Evolutionary conservation across 208 protist genomes (phyloP).

Genomic region (Trypanosoma cruzi): DNA sequence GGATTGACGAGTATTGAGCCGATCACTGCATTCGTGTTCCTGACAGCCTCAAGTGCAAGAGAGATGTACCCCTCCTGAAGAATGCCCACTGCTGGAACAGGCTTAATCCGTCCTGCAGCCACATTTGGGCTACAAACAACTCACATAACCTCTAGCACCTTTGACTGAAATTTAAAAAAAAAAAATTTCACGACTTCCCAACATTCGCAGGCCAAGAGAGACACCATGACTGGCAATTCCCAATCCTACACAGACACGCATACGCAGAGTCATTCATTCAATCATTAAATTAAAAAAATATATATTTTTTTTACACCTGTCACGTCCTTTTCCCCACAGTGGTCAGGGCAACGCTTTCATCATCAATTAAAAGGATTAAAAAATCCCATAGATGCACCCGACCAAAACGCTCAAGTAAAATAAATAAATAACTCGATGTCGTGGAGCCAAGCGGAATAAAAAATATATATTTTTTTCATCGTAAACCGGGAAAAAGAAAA

Average conservation of each 20-base stretch:
- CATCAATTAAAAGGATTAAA: too few relatives aligned
- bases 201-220: not conserved
- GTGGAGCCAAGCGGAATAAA: too few relatives aligned
- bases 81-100: slow-evolving; percentile 63
- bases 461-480: too few relatives aligned
- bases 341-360: too few relatives aligned
- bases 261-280: not conserved
- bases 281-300: not conserved
- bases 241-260: not conserved
- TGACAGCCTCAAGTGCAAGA: slow-evolving; percentile 30
- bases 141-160: not conserved
- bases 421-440: too few relatives aligned
- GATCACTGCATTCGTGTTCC: slow-evolving; percentile 28
- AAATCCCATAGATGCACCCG: too few relatives aligned
- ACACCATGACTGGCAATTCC: not conserved
- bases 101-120: slow-evolving; percentile 15
- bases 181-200: not conserved
- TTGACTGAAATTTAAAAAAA: not conserved
- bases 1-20: slow-evolving; percentile 58
- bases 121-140: slow-evolving; percentile 1
- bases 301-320: too few relatives aligned
- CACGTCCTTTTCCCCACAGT: too few relatives aligned
- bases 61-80: slow-evolving; percentile 48
- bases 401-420: too few relatives aligned
- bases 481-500: not conserved